Evolutionary conservation across 495 filamentous ascomycete species (phyloP).

Genomic region (Pseudevernia furfuracea): DNA sequence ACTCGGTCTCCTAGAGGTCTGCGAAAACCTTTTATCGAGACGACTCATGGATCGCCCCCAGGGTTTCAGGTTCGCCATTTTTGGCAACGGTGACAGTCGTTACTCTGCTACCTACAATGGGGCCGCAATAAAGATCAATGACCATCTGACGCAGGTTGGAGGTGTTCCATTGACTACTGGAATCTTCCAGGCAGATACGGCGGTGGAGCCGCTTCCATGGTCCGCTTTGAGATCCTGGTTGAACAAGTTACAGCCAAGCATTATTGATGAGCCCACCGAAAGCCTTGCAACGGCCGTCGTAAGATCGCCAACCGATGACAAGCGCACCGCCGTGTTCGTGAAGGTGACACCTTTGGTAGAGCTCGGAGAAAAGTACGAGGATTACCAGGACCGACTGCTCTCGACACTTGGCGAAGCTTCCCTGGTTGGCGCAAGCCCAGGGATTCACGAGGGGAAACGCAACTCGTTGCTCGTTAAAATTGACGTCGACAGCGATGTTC

Average conservation of each 20-base stretch:
- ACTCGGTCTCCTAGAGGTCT: conserved; percentile 6
- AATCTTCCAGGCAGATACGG: conserved; percentile 23
- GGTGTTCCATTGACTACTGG: conserved; percentile 14
- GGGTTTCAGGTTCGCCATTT: conserved; percentile 21
- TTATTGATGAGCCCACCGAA: neutral
- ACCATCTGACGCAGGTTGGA: conserved; percentile 17
- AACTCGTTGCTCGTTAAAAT: conserved; percentile 15
- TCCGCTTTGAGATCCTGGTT: conserved; percentile 24
- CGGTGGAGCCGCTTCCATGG: conserved; percentile 17
- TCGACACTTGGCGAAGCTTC: conserved; percentile 13
- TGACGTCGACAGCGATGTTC: conserved; percentile 5
- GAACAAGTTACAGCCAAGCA: conserved; percentile 16
- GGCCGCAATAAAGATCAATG: conserved; percentile 20
- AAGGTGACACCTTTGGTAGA: conserved; percentile 6
- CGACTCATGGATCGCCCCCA: neutral
- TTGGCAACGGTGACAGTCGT: conserved; percentile 29
- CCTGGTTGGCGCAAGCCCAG: conserved; percentile 4
- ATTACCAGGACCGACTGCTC: conserved; percentile 11
- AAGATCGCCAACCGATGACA: neutral
- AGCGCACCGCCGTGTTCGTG: neutral
- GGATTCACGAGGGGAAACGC: neutral
- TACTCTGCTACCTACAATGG: conserved; percentile 27
- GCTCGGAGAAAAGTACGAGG: neutral
- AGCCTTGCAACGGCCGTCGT: neutral
- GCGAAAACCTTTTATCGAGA: neutral